Evolutionary conservation across 352 stramenopile species (phyloP).

Genomic region (Pythium aristosporum): DNA sequence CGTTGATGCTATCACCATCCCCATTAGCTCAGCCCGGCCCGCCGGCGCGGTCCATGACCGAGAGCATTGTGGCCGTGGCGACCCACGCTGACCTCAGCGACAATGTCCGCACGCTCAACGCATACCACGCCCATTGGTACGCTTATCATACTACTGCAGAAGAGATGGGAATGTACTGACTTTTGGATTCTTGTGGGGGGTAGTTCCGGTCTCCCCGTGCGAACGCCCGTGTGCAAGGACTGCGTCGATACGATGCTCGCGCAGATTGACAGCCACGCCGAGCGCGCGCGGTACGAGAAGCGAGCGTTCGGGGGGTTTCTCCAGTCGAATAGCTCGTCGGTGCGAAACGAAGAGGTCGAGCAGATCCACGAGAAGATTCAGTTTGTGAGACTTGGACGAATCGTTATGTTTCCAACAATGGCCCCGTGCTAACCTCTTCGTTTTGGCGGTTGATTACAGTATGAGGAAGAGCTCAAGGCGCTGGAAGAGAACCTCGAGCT

Average conservation of each 20-base stretch:
- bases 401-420: not conserved
- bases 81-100: constrained; percentile 76
- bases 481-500: constrained; percentile 61
- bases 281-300: constrained; percentile 75
- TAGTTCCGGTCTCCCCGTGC: constrained; percentile 58
- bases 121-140: constrained; percentile 71
- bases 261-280: constrained; percentile 72
- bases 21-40: not conserved
- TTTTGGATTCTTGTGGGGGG: not conserved
- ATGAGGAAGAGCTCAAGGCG: constrained; percentile 59
- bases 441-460: constrained; percentile 30
- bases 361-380: constrained; percentile 71
- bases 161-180: not conserved
- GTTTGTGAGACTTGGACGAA: constrained; percentile 42
- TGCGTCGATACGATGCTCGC: constrained; percentile 75
- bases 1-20: not conserved
- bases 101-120: constrained; percentile 68
- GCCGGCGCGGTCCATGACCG: constrained; percentile 32
- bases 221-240: constrained; percentile 67
- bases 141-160: not conserved
- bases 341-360: constrained; percentile 58
- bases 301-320: constrained; percentile 55
- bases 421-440: too few species aligned
- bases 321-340: constrained; percentile 45
- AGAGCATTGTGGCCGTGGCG: constrained; percentile 62